Conservation (phyloP, 1,139 yeast species). For the Taphrina flavorubra region DNA sequence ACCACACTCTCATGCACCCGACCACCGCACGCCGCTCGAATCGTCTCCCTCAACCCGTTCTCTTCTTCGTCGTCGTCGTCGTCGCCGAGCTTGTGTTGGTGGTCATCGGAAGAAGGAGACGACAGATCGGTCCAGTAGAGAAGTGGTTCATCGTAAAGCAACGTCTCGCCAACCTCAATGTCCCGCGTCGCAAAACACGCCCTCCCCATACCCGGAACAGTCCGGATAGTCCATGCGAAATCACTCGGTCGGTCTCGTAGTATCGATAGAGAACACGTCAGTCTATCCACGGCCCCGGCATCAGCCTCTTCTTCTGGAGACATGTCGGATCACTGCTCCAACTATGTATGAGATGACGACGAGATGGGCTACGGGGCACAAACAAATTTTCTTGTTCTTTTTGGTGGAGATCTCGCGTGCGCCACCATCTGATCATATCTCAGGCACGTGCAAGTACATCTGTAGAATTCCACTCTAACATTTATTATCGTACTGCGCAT, state of each 20-base stretch:
- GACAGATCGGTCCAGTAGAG: slow-evolving; percentile 27
- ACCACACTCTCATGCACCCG: slow-evolving; percentile 24
- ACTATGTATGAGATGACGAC: background rate
- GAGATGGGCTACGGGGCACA: background rate
- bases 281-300: background rate
- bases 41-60: background rate
- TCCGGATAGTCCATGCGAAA: background rate
- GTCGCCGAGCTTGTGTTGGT: too few relatives aligned
- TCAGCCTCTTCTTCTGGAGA: too few relatives aligned
- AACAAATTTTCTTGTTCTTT: background rate
- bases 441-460: too few relatives aligned
- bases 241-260: background rate
- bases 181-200: slow-evolving; percentile 29
- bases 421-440: slow-evolving; percentile 8
- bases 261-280: slow-evolving; percentile 1
- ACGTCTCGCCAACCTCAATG: slow-evolving; percentile 21
- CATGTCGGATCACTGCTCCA: too few relatives aligned
- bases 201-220: slow-evolving; percentile 11
- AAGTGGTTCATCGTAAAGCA: slow-evolving; percentile 30
- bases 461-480: too few relatives aligned
- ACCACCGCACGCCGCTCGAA: slow-evolving; percentile 20
- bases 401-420: background rate
- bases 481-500: too few relatives aligned
- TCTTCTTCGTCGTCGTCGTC: too few relatives aligned
- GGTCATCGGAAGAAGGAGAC: background rate